Base-by-base conservation (phyloP, 2,329 filamentous ascomycete species). In the Elsinoe arachidis region DNA sequence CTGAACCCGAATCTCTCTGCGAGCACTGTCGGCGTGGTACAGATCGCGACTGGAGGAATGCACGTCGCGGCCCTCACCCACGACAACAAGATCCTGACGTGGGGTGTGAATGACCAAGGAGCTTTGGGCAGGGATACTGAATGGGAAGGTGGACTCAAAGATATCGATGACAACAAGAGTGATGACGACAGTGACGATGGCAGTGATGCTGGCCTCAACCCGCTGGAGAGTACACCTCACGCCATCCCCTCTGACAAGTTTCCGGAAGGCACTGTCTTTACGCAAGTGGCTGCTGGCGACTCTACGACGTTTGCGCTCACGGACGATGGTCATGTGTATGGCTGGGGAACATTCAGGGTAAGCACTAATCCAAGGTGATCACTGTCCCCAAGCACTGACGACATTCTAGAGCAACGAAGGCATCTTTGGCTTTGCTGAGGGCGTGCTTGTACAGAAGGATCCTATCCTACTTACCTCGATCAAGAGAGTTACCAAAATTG, bases 81-180 rank as follows among this genome's bases (percentile, higher is more conserved):
- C 63, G 86, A 92, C 70, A 89, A 90, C 76, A 85, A 84, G 73
- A 87, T 95, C 63, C 74, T 90, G 56, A 90, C 87, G 26, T 95
- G 89, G 89, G 89, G 89, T 56, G 88, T 93, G 64, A 93, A 93
- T 68, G 89, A 95, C 67, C 84, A 90, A 67, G 86, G 87, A 61
- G 87, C 89, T 7, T 79, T 95, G 37, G 89, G 89, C 41, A 80
- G 89, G 67, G 81, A 88, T 67, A 91, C 87, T 2, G 74, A 74
- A 11, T 86, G 84, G 78, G 81, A 85, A 1, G 85, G 85, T 51
- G 83, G 82, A 55, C 71, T 79, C 65, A 76, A 74, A 61, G 78
- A 80, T 58, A 73, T 79, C 52, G 81, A 81, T 17, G 79, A 78
- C 7, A 78, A 76, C n/a, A 76, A 78, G 44, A 78, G 78, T 30